Conservation (phyloP, 345 rosid genomes). For the Stellera chamaejasme region DNA sequence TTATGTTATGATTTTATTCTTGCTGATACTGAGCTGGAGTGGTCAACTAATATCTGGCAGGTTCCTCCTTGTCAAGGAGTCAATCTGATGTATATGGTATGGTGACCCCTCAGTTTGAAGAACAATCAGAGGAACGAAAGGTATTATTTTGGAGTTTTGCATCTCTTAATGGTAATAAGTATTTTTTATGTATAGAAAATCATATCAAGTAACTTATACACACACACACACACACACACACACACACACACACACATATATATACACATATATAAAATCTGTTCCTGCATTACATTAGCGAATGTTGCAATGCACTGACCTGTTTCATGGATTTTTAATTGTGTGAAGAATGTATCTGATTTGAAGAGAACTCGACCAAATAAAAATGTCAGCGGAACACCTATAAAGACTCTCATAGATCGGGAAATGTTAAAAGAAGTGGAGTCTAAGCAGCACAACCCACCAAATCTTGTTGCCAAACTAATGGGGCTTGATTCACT, state of each 20-base stretch:
- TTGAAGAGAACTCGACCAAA: constrained; percentile 48
- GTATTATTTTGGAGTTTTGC: constrained; percentile 24
- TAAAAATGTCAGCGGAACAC: constrained; percentile 52
- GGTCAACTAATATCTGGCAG: constrained; percentile 24
- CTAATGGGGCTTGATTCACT: constrained; percentile 95
- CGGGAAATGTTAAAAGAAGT: constrained; percentile 81
- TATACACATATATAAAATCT: no score
- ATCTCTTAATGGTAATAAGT: no score
- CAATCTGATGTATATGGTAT: constrained; percentile 58
- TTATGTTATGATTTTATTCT: no score
- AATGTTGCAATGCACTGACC: constrained; percentile 14
- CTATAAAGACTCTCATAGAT: constrained; percentile 78
- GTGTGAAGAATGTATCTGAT: constrained; percentile 48
- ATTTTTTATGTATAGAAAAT: no score
- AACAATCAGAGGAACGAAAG: constrained; percentile 55
- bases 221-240: no score
- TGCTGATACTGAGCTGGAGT: constrained; percentile 3
- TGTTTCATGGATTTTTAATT: constrained; percentile 9
- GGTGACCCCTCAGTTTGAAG: constrained; percentile 34
- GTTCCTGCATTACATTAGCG: constrained; percentile 18
- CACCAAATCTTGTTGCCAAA: constrained; percentile 84
- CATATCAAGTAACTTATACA: no score
- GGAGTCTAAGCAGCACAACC: constrained; percentile 39
- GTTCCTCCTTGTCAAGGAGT: constrained; percentile 62
- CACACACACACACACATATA: no score